Evolutionary conservation across 768 basidiomycete species (phyloP).

Genomic region (Podaxis sp.): DNA sequence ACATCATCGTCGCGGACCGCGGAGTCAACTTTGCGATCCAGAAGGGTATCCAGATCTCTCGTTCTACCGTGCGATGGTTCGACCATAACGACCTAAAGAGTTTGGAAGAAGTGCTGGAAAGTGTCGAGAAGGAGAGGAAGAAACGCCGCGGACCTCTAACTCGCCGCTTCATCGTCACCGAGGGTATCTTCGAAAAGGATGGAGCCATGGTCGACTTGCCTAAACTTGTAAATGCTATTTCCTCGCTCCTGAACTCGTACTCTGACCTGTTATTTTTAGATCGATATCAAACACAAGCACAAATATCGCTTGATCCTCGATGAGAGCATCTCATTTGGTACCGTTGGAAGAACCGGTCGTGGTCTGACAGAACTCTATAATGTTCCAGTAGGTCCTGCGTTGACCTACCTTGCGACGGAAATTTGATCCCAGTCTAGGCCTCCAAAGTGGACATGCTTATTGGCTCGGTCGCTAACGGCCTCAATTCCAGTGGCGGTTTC

Average conservation of each 20-base stretch:
- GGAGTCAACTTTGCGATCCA: slow-evolving; percentile 94
- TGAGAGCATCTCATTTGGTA: slow-evolving; percentile 91
- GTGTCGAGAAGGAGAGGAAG: slow-evolving; percentile 83
- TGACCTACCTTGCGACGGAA: background rate
- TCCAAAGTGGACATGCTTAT: slow-evolving; percentile 92
- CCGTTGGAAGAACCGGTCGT: slow-evolving; percentile 88
- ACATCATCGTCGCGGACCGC: slow-evolving; percentile 98
- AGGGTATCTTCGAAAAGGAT: slow-evolving; percentile 95
- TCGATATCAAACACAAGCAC: slow-evolving; percentile 92
- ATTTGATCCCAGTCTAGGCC: slow-evolving; percentile 41
- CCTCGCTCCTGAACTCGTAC: background rate
- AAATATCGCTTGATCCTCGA: slow-evolving; percentile 95
- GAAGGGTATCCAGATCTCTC: slow-evolving; percentile 91
- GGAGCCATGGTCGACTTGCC: slow-evolving; percentile 91
- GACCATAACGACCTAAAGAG: slow-evolving; percentile 94
- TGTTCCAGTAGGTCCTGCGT: slow-evolving; percentile 61
- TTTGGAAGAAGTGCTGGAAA: slow-evolving; percentile 82
- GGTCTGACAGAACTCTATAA: slow-evolving; percentile 95
- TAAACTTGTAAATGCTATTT: slow-evolving; percentile 63
- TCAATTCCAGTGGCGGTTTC: slow-evolving; percentile 88
- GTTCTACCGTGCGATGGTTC: slow-evolving; percentile 90
- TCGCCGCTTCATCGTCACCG: slow-evolving; percentile 91
- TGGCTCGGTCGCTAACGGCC: slow-evolving; percentile 81
- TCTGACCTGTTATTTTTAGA: slow-evolving; percentile 37
- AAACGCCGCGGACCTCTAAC: slow-evolving; percentile 81